Evolutionary conservation across 306 rosid genomes (phyloP), one percentile per base, ranked within the genome.

Genomic region (Fragaria nilgerrensis): DNA sequence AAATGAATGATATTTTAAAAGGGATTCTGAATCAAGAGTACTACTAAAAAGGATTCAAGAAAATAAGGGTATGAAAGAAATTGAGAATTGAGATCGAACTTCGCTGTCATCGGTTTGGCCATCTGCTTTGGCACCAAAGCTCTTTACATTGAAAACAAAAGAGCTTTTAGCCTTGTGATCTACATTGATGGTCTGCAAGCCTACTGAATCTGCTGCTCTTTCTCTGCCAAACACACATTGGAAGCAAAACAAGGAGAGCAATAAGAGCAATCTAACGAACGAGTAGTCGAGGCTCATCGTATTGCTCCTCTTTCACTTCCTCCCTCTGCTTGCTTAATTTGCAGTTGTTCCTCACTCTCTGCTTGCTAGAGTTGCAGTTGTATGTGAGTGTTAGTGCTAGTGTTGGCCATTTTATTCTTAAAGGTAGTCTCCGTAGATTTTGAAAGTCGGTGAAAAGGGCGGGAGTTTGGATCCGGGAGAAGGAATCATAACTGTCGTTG

Each of bases 101-200:
- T 77, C 20, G 79, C 72, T 84, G 61, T 84, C 87, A 56, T 84
- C 87, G 19, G 81, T 84, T 16, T 17, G 84, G 72, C 87, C 87
- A 29, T 86, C 85, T 5, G 86, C 90, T 68, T 17, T 68, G 50
- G 90, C 84, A 19, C 90, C 90, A 67, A 81, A 86, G 75, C 81
- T 86, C 81, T 62, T 76, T 43, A 86, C 90, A 76, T 75, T 52
- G 70, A 76, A 86, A 6, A 72, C 14, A 76, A 8, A 6, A 63
- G 80, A 73, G 64, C 65, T 76, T 58, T 65, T 49, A 2, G 64
- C 49, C 71, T 29, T 49, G 50, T 49, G 25, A 64, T 81, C 80
- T 19, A 49, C 36, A 16, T 34, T 29, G 68, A 45, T 14, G 39
- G 63, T 39, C 55, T 72, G 56, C 13, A 59, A 49, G 41, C 41